Evolutionary conservation across 2,329 filamentous ascomycete genomes (phyloP).

Genomic region (Pseudomassariella vexata): DNA sequence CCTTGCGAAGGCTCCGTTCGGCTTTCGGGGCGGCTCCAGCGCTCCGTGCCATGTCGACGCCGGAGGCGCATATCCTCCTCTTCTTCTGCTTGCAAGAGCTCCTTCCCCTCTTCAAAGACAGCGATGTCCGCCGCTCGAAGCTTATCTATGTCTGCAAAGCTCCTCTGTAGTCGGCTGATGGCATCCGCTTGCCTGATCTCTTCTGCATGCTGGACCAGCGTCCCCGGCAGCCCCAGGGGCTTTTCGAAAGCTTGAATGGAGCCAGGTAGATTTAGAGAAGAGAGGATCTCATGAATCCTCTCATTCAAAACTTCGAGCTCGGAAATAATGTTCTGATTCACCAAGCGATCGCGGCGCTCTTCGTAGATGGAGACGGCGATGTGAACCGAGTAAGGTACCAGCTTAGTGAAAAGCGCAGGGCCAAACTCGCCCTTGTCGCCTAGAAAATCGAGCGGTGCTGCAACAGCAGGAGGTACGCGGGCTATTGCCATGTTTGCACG

Average conservation of each 20-base stretch:
- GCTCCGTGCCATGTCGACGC: constrained; percentile 76
- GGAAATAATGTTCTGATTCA: constrained; percentile 81
- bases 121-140: constrained; percentile 74
- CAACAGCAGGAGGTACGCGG: constrained; percentile 74
- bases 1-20: constrained; percentile 57
- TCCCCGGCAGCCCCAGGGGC: constrained; percentile 81
- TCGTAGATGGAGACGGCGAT: constrained; percentile 93
- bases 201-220: constrained; percentile 82
- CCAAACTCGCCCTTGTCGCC: constrained; percentile 79
- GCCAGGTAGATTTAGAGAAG: constrained; percentile 81
- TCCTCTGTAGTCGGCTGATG: constrained; percentile 67
- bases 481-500: constrained; percentile 83
- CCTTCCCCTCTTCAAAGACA: constrained; percentile 77
- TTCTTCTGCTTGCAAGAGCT: constrained; percentile 71
- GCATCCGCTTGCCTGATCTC: constrained; percentile 91
- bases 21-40: constrained; percentile 71
- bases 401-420: constrained; percentile 76
- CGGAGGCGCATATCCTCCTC: constrained; percentile 76
- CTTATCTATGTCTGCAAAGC: constrained; percentile 85
- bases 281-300: constrained; percentile 71
- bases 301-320: constrained; percentile 78
- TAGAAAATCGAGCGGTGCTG: constrained; percentile 72
- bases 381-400: constrained; percentile 94
- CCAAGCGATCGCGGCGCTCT: constrained; percentile 80
- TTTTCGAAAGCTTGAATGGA: constrained; percentile 94